phyloP scores from a whole-genome alignment of 2,329 filamentous ascomycete genomes.

The Fusarium poae region DNA sequence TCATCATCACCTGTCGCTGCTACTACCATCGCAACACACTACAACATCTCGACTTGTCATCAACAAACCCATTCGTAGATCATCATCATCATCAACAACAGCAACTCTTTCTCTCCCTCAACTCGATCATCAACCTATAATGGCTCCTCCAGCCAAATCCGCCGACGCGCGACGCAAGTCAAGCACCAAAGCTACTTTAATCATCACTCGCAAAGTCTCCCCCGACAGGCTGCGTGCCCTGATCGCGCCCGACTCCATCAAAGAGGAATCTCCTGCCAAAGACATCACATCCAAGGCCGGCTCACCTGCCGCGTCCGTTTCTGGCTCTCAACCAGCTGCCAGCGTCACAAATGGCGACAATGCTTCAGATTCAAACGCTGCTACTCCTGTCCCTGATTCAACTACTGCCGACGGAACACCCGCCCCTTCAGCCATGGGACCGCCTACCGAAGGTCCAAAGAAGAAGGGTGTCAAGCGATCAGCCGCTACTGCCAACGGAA shows the following conservation, averaged over 20 bases:
- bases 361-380: conserved; percentile 70
- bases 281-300: conserved; percentile 56
- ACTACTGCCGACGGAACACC: conserved; percentile 65
- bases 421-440: conserved; percentile 68
- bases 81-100: conserved; percentile 25
- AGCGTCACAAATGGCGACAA: conserved; percentile 65
- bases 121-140: conserved; percentile 38
- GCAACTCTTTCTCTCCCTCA: conserved; percentile 29
- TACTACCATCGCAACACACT: conserved; percentile 24
- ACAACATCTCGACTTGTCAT: conserved; percentile 11
- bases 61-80: conserved; percentile 16
- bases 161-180: conserved; percentile 57
- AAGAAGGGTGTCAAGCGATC: conserved; percentile 82
- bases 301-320: conserved; percentile 60
- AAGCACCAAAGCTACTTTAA: conserved; percentile 52
- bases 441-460: conserved; percentile 72
- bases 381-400: conserved; percentile 68
- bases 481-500: conserved; percentile 73
- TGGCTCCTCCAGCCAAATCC: conserved; percentile 54
- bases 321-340: conserved; percentile 48
- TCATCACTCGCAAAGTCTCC: conserved; percentile 68
- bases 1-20: conserved; percentile 24
- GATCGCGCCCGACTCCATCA: conserved; percentile 58
- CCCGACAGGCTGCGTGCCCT: conserved; percentile 65
- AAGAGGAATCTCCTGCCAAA: conserved; percentile 60